These are phyloP conservation scores for Rhododendron williamsianum DNA, from an alignment of 148 eudicot genomes.

Conservation along the genomic window DNA sequence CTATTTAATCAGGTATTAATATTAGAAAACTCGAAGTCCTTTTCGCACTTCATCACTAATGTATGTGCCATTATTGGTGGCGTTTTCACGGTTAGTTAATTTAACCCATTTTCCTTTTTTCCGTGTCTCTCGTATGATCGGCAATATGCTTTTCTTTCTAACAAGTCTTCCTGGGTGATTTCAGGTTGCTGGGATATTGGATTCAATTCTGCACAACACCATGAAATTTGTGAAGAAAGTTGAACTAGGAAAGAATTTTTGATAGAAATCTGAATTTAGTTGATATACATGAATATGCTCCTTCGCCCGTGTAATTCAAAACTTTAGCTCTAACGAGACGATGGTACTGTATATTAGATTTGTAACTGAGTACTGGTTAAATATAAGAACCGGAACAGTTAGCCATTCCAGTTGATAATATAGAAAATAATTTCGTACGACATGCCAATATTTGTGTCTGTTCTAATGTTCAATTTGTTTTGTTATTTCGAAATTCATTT, in stretches of 20 bases:
- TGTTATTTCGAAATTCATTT: neutral
- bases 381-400: neutral
- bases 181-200: constrained; percentile 98
- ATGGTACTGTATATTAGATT: neutral
- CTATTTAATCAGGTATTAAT: constrained; percentile 52
- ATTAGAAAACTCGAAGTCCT: constrained; percentile 62
- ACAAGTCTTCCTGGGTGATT: constrained; percentile 13
- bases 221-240: constrained; percentile 70
- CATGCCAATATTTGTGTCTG: neutral
- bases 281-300: neutral
- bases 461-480: neutral
- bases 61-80: constrained; percentile 95
- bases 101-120: neutral
- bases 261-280: constrained; percentile 23
- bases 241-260: constrained; percentile 79
- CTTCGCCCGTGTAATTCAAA: neutral
- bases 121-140: neutral
- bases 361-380: neutral
- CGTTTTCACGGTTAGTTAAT: constrained; percentile 79
- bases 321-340: neutral
- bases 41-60: constrained; percentile 83
- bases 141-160: neutral
- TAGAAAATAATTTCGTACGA: neutral
- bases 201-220: constrained; percentile 77
- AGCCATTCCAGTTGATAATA: neutral